Percentiles rank a stretch among this genome's conserved stretches.
These are phyloP conservation scores for Gloeopeniophorella convolvens DNA, from an alignment of 768 basidiomycete genomes.

Conservation along the genomic window DNA sequence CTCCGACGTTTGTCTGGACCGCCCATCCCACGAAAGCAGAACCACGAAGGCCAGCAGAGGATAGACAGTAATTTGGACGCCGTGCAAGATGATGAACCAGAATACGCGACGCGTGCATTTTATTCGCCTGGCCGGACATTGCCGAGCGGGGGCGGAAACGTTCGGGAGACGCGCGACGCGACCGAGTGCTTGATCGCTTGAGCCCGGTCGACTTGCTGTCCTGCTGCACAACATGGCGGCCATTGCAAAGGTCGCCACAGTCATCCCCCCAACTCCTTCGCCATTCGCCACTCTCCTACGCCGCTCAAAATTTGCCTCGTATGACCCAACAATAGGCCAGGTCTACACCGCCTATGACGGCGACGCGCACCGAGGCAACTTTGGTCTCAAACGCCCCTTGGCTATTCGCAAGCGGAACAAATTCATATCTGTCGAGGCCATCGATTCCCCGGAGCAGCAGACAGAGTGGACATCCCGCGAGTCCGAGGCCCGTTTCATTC, in stretches of 20 bases:
- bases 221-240: slow-evolving; percentile 10
- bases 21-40: slow-evolving; percentile 46
- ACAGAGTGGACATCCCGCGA: slow-evolving; percentile 72
- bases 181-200: no score
- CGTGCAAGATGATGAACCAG: slow-evolving; percentile 35
- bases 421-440: slow-evolving; percentile 56
- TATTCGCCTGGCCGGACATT: slow-evolving; percentile 8
- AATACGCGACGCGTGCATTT: slow-evolving; percentile 8
- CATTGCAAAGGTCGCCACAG: slow-evolving; percentile 5
- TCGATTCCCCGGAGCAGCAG: slow-evolving; percentile 69
- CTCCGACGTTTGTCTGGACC: slow-evolving; percentile 92
- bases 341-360: slow-evolving; percentile 68
- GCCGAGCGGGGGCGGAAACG: slow-evolving; percentile 8
- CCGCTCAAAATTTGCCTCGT: slow-evolving; percentile 76
- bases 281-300: slow-evolving; percentile 73
- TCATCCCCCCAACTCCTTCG: slow-evolving; percentile 40
- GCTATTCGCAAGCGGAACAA: slow-evolving; percentile 56
- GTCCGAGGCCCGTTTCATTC: slow-evolving; percentile 58
- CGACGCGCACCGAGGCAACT: slow-evolving; percentile 71
- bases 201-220: background rate
- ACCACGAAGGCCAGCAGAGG: slow-evolving; percentile 39
- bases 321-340: slow-evolving; percentile 69
- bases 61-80: slow-evolving; percentile 80
- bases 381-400: slow-evolving; percentile 81
- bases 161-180: slow-evolving; percentile 1